Conservation (phyloP, 306 rosid species). For the Vicia faba region DNA sequence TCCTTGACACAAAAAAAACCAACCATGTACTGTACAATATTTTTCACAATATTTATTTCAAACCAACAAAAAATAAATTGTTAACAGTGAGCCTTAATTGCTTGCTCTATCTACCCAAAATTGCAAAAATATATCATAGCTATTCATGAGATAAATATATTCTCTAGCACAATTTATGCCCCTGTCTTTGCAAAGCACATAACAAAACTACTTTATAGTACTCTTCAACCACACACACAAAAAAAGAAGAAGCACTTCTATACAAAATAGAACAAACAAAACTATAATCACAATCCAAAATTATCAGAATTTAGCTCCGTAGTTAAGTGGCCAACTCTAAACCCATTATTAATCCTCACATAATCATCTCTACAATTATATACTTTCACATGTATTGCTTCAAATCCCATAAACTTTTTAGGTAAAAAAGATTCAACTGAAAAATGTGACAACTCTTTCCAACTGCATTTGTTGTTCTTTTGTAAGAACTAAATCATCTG, state of each 20-base stretch:
- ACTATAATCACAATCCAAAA: constrained; percentile 23
- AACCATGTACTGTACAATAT: not conserved
- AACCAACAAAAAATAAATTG: not conserved
- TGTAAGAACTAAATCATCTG: constrained; percentile 78
- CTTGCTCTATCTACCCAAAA: not conserved
- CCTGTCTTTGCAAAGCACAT: not conserved
- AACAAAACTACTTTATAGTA: no score
- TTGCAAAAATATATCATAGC: constrained; percentile 7
- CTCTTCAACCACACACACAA: no score
- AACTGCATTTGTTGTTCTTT: constrained; percentile 57
- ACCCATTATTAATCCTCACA: constrained; percentile 35
- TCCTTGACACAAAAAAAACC: not conserved
- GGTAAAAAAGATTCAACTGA: constrained; percentile 22
- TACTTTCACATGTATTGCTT: constrained; percentile 30
- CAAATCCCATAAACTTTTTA: constrained; percentile 48
- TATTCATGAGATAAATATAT: not conserved
- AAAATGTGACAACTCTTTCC: constrained; percentile 13
- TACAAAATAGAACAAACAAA: not conserved
- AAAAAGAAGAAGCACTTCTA: no score
- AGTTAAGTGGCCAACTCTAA: constrained; percentile 62
- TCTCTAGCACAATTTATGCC: constrained; percentile 4
- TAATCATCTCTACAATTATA: constrained; percentile 53
- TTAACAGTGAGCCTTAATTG: not conserved
- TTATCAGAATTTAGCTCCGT: constrained; percentile 46
- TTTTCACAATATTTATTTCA: not conserved